These are phyloP conservation scores for Phalaenopsis aphrodite DNA, from an alignment of 106 monocot species.

Conservation along the genomic window DNA sequence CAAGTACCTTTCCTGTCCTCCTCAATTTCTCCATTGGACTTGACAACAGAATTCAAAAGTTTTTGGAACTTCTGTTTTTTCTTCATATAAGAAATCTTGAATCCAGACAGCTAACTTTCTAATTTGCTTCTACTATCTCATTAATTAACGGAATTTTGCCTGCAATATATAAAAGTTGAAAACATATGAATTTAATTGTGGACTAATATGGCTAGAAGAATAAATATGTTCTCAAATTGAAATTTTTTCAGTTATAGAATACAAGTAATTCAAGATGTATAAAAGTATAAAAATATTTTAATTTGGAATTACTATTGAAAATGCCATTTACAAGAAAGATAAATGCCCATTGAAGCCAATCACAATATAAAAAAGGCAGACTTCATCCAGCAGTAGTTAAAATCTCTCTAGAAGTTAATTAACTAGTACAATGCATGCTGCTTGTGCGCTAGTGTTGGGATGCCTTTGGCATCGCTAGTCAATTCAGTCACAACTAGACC, in stretches of 20 bases:
- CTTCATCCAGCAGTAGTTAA: too few species aligned
- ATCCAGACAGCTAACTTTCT: background rate
- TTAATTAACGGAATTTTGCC: background rate
- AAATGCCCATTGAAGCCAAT: background rate
- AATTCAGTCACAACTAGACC: too few species aligned
- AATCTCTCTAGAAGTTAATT: too few species aligned
- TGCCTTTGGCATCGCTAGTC: background rate
- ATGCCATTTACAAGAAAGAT: background rate
- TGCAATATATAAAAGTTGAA: slow-evolving; percentile 2
- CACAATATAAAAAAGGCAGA: background rate
- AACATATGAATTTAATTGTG: background rate
- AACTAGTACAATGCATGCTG: too few species aligned
- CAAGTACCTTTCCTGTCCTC: slow-evolving; percentile 3
- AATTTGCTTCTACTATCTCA: slow-evolving; percentile 2
- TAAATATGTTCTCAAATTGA: background rate
- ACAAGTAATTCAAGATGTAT: background rate
- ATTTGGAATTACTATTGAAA: background rate
- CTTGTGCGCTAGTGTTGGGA: background rate
- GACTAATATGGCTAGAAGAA: background rate
- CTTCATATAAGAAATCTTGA: background rate
- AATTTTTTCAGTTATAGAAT: background rate
- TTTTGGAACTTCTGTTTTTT: slow-evolving; percentile 9
- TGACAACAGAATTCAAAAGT: slow-evolving; percentile 11
- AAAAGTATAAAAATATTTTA: background rate
- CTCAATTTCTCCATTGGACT: slow-evolving; percentile 8